These are phyloP conservation scores for Candolleomyces efflorescens DNA, from an alignment of 768 basidiomycete genomes.

Conservation along the genomic window DNA sequence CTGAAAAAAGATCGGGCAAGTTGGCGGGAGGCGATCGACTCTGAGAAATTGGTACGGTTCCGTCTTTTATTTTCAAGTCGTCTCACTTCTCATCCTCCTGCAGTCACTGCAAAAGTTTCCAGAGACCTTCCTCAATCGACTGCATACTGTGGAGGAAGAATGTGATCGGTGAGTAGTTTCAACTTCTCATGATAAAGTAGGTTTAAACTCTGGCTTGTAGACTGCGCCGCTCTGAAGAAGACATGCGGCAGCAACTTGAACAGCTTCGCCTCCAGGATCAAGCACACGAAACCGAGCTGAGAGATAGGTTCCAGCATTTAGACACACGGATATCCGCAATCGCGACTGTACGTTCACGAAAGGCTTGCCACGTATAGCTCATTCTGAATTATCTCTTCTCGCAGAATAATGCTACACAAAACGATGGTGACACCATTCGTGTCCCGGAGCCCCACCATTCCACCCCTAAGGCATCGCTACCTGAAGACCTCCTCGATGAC, in stretches of 20 bases:
- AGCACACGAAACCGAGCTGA: background rate
- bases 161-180: slow-evolving; percentile 15
- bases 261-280: background rate
- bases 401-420: background rate
- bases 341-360: background rate
- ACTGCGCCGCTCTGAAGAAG: background rate
- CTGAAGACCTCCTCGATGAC: slow-evolving; percentile 26
- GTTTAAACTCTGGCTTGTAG: background rate
- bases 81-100: background rate
- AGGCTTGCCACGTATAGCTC: background rate
- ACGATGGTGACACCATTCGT: background rate
- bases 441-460: background rate
- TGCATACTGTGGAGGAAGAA: slow-evolving; percentile 26
- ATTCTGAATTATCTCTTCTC: background rate
- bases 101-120: too few species aligned
- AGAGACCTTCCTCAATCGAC: background rate
- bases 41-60: background rate
- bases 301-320: background rate
- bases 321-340: background rate
- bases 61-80: background rate
- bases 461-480: background rate
- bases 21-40: slow-evolving; percentile 1
- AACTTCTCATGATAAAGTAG: background rate
- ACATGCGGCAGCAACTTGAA: background rate
- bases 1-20: slow-evolving; percentile 32